phyloP scores from a whole-genome alignment of 2,329 filamentous ascomycete species.

The Cladosporium sp. region DNA sequence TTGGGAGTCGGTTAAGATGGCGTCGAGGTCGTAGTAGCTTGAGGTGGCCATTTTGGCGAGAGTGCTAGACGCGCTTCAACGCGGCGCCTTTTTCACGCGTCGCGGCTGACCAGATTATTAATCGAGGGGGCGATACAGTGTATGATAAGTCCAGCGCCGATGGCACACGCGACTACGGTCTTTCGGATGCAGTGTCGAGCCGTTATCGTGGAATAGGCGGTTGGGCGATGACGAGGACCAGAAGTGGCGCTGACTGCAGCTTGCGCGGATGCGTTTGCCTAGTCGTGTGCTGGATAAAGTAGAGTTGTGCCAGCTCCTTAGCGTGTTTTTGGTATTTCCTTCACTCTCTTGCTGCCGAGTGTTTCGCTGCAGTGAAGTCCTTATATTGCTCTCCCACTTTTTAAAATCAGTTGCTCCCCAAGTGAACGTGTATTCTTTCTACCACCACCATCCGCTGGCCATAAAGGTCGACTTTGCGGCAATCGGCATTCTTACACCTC shows the following conservation, averaged over 20 bases:
- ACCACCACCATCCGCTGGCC: too few relatives aligned
- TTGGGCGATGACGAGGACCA: conserved; percentile 2
- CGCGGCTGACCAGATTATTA: too few relatives aligned
- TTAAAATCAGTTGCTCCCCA: too few relatives aligned
- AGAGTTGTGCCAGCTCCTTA: background rate
- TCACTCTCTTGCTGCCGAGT: background rate
- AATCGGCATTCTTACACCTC: background rate
- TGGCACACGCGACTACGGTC: background rate
- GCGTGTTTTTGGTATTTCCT: background rate
- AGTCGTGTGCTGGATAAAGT: background rate
- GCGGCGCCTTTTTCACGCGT: background rate
- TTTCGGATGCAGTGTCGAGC: background rate
- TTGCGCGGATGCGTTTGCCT: conserved; percentile 19
- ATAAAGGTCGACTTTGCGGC: too few relatives aligned
- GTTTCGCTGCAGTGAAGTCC: background rate
- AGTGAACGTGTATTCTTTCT: too few relatives aligned
- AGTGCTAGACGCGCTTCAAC: background rate
- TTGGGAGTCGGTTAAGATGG: conserved; percentile 82
- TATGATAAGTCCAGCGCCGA: background rate
- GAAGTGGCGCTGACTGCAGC: conserved; percentile 10
- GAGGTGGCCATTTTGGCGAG: conserved; percentile 36
- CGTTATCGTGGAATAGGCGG: conserved; percentile 2
- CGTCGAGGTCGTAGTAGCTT: conserved; percentile 74
- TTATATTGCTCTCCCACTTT: too few relatives aligned
- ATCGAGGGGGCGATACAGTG: too few relatives aligned